Conservation (phyloP, 2,329 filamentous ascomycete genomes). For the Sporothrix schenckii region DNA sequence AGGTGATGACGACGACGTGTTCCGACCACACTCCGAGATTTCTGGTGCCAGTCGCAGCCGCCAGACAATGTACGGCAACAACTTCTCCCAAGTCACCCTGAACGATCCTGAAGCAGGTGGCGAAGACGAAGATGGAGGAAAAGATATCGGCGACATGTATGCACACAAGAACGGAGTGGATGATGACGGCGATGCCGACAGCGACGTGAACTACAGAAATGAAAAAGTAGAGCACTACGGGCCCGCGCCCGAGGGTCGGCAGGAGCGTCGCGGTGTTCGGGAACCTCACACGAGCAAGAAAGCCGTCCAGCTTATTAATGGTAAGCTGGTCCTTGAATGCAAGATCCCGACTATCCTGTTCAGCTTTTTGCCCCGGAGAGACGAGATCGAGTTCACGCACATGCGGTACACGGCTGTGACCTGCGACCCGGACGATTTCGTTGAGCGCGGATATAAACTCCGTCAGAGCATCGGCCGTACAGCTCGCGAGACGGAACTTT, state of each 20-base stretch:
- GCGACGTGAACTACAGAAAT: constrained; percentile 35
- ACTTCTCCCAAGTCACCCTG: constrained; percentile 57
- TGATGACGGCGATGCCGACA: neutral
- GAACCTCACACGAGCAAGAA: constrained; percentile 88
- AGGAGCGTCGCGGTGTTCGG: constrained; percentile 83
- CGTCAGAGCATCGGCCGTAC: constrained; percentile 92
- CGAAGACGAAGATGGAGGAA: constrained; percentile 38
- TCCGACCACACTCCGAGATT: constrained; percentile 57
- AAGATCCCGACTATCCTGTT: constrained; percentile 99
- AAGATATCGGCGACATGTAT: constrained; percentile 39
- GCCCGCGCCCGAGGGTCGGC: constrained; percentile 81
- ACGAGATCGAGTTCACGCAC: constrained; percentile 94
- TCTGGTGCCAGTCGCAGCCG: constrained; percentile 41
- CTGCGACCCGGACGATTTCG: constrained; percentile 84
- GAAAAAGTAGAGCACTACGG: constrained; percentile 81
- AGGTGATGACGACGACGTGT: constrained; percentile 68
- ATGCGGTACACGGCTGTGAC: constrained; percentile 95
- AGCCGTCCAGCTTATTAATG: constrained; percentile 94
- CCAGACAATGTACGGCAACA: constrained; percentile 48
- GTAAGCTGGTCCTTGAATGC: constrained; percentile 95
- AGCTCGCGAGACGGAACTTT: constrained; percentile 87
- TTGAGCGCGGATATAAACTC: constrained; percentile 90
- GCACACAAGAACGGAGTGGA: constrained; percentile 25
- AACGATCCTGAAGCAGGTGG: constrained; percentile 46
- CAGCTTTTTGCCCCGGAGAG: constrained; percentile 89